Evolutionary conservation across 2,329 filamentous ascomycete species (phyloP).

Genomic region (Teratosphaeria gauchensis): DNA sequence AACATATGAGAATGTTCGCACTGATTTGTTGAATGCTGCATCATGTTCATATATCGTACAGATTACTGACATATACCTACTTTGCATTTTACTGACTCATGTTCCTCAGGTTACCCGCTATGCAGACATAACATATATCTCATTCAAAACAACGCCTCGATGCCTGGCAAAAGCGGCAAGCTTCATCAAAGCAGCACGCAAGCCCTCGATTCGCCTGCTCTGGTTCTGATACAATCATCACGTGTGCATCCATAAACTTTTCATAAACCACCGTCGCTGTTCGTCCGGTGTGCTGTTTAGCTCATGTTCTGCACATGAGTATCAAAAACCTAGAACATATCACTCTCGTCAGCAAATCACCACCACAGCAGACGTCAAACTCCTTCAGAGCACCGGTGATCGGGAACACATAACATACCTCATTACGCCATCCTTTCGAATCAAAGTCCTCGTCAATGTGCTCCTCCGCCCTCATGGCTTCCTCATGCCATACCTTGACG

Average conservation of each 20-base stretch:
- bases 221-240: not conserved
- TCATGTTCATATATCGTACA: not conserved
- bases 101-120: not conserved
- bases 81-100: not conserved
- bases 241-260: not conserved
- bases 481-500: conserved; percentile 80
- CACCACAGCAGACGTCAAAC: too few relatives aligned
- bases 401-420: conserved; percentile 17
- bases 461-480: conserved; percentile 60
- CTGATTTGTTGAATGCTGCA: too few relatives aligned
- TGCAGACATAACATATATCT: not conserved
- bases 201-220: too few relatives aligned
- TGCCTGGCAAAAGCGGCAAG: not conserved
- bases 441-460: conserved; percentile 62
- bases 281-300: conserved; percentile 1
- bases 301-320: conserved; percentile 17
- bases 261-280: not conserved
- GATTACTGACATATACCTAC: not conserved
- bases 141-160: not conserved
- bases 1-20: too few relatives aligned
- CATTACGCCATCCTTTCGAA: conserved; percentile 67
- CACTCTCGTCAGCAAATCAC: not conserved
- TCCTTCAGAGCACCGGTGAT: too few relatives aligned
- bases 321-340: conserved; percentile 53
- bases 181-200: too few relatives aligned